Percentiles rank a stretch among this genome's conserved stretches.
phyloP scores from a whole-genome alignment of 441 rosid species.

The Adansonia gregorii region DNA sequence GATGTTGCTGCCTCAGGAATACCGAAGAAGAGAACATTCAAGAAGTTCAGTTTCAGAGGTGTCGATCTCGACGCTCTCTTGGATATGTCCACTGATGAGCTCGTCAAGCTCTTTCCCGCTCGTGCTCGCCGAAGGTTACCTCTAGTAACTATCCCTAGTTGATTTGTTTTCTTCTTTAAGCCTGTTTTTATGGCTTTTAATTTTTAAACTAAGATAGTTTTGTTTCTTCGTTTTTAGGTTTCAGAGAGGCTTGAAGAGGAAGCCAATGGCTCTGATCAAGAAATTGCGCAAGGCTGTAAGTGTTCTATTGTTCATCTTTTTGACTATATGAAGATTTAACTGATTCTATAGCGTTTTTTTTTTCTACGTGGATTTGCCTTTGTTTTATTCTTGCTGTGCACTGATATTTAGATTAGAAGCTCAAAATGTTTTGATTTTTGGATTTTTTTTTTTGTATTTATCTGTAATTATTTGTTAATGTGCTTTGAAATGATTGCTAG shows the following conservation, averaged over 20 bases:
- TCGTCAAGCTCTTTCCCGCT: slow-evolving; percentile 64
- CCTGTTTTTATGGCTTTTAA: neutral
- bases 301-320: neutral
- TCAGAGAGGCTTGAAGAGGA: slow-evolving; percentile 64
- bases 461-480: neutral
- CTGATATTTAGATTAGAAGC: neutral
- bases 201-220: neutral
- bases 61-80: slow-evolving; percentile 72
- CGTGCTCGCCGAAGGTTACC: slow-evolving; percentile 70
- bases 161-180: too few relatives aligned
- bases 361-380: neutral
- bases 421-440: neutral
- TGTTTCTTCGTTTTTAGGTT: slow-evolving; percentile 35
- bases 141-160: neutral
- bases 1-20: slow-evolving; percentile 52
- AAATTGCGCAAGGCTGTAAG: slow-evolving; percentile 69
- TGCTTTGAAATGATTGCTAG: neutral
- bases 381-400: neutral
- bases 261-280: slow-evolving; percentile 77
- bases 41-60: slow-evolving; percentile 72
- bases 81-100: slow-evolving; percentile 75
- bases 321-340: neutral
- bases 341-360: neutral
- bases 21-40: slow-evolving; percentile 76
- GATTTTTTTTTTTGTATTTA: neutral